A percentile compares a stretch with the other conserved stretches of the same genome.
Conservation (phyloP, 495 filamentous ascomycete genomes). For the Podospora sp. region DNA sequence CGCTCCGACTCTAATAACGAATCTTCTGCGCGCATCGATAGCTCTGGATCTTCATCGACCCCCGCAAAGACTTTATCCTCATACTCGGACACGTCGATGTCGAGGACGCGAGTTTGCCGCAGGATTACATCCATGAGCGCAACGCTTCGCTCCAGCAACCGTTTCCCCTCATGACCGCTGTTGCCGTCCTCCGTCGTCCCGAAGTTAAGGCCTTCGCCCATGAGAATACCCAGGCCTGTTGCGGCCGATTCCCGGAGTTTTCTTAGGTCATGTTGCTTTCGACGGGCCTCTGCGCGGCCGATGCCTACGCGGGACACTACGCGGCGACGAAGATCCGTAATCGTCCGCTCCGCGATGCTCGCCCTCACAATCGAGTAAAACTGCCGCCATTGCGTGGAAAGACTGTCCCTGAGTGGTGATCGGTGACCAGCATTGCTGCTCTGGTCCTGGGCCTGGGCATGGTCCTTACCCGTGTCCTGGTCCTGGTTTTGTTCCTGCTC, state of each 20-base stretch:
- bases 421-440: background rate
- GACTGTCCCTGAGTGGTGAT: slow-evolving; percentile 14
- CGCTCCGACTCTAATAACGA: slow-evolving; percentile 36
- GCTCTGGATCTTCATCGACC: slow-evolving; percentile 62
- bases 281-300: slow-evolving; percentile 67
- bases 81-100: slow-evolving; percentile 65
- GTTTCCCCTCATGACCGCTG: slow-evolving; percentile 67
- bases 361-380: slow-evolving; percentile 81
- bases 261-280: slow-evolving; percentile 68
- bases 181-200: slow-evolving; percentile 47
- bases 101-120: slow-evolving; percentile 55
- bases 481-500: background rate
- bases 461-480: slow-evolving; percentile 3
- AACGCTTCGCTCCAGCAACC: slow-evolving; percentile 69
- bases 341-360: slow-evolving; percentile 64
- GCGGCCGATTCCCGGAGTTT: slow-evolving; percentile 74
- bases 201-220: slow-evolving; percentile 77
- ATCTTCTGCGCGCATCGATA: slow-evolving; percentile 47
- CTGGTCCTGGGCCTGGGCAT: slow-evolving; percentile 11
- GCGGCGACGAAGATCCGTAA: slow-evolving; percentile 59
- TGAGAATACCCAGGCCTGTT: slow-evolving; percentile 81
- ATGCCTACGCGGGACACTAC: slow-evolving; percentile 72
- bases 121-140: slow-evolving; percentile 81
- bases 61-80: slow-evolving; percentile 69
- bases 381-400: slow-evolving; percentile 64